phyloP scores from a whole-genome alignment of 805 yeast species.

The Yamadazyma laniorum region DNA sequence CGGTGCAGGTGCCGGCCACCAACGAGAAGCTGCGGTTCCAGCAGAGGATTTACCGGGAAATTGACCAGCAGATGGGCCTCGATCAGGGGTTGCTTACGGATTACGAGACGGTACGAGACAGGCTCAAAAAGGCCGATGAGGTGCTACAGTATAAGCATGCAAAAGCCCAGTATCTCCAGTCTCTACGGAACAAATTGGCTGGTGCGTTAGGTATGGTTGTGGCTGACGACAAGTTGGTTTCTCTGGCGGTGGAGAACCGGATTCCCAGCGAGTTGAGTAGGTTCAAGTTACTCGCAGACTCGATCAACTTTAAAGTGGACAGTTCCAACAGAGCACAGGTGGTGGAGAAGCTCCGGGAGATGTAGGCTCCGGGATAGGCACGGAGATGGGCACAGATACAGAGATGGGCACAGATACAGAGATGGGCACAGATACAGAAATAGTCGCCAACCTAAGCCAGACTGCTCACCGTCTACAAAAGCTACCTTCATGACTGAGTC shows the following conservation, averaged over 20 bases:
- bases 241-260: slow-evolving; percentile 6
- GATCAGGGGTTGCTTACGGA: slow-evolving; percentile 13
- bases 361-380: not conserved
- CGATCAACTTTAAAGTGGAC: slow-evolving; percentile 11
- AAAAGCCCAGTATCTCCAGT: slow-evolving; percentile 28
- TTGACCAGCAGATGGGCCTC: slow-evolving; percentile 21
- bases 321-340: slow-evolving; percentile 6
- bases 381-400: too few species aligned
- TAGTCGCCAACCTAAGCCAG: too few species aligned
- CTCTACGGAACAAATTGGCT: slow-evolving; percentile 12
- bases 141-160: slow-evolving; percentile 25
- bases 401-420: too few species aligned
- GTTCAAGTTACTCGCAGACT: slow-evolving; percentile 18
- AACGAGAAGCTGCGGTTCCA: slow-evolving; percentile 5
- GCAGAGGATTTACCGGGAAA: slow-evolving; percentile 11
- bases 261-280: slow-evolving; percentile 20
- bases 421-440: too few species aligned
- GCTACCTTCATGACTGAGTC: too few species aligned
- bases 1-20: slow-evolving; percentile 3
- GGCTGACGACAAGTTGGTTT: slow-evolving; percentile 1
- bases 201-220: slow-evolving; percentile 6
- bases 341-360: slow-evolving; percentile 3
- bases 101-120: slow-evolving; percentile 21
- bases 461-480: too few species aligned
- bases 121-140: slow-evolving; percentile 18